Percentiles rank a stretch among this genome's conserved stretches.
phyloP scores from a whole-genome alignment of 768 basidiomycete genomes.

The Russula abietina region DNA sequence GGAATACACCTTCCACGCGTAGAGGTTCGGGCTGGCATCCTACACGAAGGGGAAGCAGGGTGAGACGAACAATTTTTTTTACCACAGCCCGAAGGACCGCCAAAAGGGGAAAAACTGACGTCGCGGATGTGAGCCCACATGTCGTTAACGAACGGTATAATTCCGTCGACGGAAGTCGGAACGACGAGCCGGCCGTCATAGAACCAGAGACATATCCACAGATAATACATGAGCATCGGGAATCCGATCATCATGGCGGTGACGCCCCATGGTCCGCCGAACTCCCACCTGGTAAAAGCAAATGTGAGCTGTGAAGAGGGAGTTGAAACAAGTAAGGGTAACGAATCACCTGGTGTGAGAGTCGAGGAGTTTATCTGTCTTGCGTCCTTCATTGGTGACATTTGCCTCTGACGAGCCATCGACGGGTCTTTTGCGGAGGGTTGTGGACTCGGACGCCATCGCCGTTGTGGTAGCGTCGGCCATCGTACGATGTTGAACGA shows the following conservation, averaged over 20 bases:
- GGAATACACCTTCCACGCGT: constrained; percentile 87
- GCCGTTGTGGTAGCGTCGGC: constrained; percentile 14
- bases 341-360: constrained; percentile 36
- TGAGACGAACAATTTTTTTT: neutral
- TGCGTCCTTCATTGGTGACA: constrained; percentile 65
- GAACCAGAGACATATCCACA: constrained; percentile 96
- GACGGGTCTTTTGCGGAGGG: constrained; percentile 30
- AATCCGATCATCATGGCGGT: constrained; percentile 91
- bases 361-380: constrained; percentile 62
- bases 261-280: constrained; percentile 91
- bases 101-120: constrained; percentile 39
- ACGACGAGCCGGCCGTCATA: constrained; percentile 79
- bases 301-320: neutral
- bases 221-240: constrained; percentile 95
- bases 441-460: neutral
- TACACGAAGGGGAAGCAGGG: constrained; percentile 30
- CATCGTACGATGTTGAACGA: constrained; percentile 2
- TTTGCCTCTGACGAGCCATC: constrained; percentile 31
- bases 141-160: constrained; percentile 66
- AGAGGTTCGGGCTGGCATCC: constrained; percentile 88
- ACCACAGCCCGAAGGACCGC: neutral
- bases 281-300: constrained; percentile 69
- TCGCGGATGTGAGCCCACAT: constrained; percentile 85
- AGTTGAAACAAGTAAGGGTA: constrained; percentile 32
- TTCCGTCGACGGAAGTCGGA: constrained; percentile 62